A percentile compares a stretch with the other conserved stretches of the same genome.
Conservation (phyloP, 345 rosid genomes). For the Geranium brycei region DNA sequence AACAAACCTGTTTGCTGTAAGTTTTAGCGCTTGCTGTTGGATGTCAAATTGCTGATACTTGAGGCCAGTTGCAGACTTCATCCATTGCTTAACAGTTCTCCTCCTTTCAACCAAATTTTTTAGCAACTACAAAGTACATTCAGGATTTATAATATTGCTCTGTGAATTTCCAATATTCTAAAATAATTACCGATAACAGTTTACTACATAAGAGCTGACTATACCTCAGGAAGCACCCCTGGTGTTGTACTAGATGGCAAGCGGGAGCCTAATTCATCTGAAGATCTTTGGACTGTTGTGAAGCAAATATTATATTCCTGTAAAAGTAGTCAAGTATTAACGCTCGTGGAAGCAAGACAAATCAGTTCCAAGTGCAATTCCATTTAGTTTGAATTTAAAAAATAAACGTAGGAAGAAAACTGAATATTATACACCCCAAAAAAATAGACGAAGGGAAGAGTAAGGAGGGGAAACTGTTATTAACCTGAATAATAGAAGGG, state of each 20-base stretch:
- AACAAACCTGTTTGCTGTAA: conserved; percentile 85
- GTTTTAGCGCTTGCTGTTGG: conserved; percentile 95
- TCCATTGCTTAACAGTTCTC: conserved; percentile 70
- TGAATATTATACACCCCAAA: neutral
- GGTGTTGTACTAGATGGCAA: conserved; percentile 59
- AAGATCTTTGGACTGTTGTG: conserved; percentile 79
- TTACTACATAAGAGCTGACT: conserved; percentile 1
- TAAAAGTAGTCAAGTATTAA: conserved; percentile 12
- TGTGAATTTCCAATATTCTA: neutral
- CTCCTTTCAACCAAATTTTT: conserved; percentile 78
- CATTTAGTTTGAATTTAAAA: neutral
- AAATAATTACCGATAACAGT: conserved; percentile 2
- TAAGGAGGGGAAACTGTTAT: conserved; percentile 6
- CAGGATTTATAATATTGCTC: neutral
- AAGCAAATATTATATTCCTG: conserved; percentile 97
- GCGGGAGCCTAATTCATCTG: conserved; percentile 56
- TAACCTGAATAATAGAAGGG: conserved; percentile 97
- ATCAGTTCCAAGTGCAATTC: neutral
- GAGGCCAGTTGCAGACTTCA: conserved; percentile 74
- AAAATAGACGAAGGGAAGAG: conserved; percentile 7
- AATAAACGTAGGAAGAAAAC: neutral
- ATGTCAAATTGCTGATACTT: conserved; percentile 80
- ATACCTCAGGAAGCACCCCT: conserved; percentile 92
- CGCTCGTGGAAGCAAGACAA: conserved; percentile 2
- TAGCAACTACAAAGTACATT: conserved; percentile 49